Conservation (phyloP, 2,329 filamentous ascomycete genomes). For the Chaetomiaceae sp. region DNA sequence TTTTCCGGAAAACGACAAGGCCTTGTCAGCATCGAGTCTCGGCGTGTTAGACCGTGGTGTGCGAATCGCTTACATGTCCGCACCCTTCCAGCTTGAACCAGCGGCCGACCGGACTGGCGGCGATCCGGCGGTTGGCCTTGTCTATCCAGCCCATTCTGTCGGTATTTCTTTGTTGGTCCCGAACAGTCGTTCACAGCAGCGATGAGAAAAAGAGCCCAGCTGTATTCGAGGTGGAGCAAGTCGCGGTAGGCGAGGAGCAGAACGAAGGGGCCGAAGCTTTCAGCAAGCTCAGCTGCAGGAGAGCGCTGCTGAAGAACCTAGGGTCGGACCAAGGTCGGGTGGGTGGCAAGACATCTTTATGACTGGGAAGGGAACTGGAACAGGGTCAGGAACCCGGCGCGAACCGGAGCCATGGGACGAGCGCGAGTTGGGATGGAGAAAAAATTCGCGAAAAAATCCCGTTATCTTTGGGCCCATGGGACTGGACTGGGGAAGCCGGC, state of each 20-base stretch:
- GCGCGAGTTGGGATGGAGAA: background rate
- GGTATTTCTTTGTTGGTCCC: background rate
- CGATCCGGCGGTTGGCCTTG: slow-evolving; percentile 51
- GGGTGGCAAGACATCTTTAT: background rate
- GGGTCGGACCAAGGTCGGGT: background rate
- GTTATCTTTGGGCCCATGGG: no score
- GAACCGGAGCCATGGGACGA: no score
- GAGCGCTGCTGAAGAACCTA: background rate
- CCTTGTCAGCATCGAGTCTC: slow-evolving; percentile 15
- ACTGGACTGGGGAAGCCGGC: no score
- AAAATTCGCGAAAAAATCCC: background rate
- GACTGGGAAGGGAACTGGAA: no score
- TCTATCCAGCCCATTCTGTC: slow-evolving; percentile 44
- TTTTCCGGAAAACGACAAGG: slow-evolving; percentile 4
- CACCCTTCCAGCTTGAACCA: slow-evolving; percentile 78
- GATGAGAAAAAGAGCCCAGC: no score
- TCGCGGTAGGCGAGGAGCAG: background rate
- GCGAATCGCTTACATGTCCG: slow-evolving; percentile 62
- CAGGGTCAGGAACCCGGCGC: background rate
- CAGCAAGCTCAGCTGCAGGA: background rate
- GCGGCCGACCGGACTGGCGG: slow-evolving; percentile 57
- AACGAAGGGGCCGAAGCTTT: background rate
- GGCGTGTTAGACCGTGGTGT: background rate
- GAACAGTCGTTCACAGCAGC: background rate
- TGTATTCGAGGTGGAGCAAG: background rate